Evolutionary conservation across 108 stramenopile species (phyloP), one percentile per base, ranked within the genome.

Genomic region (Stephanodiscus triporus): DNA sequence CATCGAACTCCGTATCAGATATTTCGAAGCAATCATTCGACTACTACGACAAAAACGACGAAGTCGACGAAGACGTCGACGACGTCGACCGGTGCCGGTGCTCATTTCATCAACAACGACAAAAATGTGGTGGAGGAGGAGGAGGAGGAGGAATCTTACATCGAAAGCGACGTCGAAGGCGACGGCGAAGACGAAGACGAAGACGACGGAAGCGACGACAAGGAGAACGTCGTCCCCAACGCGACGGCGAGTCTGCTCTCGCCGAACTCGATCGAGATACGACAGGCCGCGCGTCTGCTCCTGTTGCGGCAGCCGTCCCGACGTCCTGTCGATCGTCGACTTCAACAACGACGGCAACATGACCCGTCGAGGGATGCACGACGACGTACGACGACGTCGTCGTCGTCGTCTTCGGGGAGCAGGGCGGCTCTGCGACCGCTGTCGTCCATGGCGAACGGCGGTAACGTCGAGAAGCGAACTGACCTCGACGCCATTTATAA

Each of bases 201-300:
- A 9, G 53, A 24, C 23, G 26, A 22, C 53, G 53, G 26, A 0
- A 0, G 26, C 24, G 53, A 54, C 7, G 11, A 11, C 24, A 9
- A 54, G 53, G 26, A 54, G 26, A 54, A 54, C 43, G 43, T 16
- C 43, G 3, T 45, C 2, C 43, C 3, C 43, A 3, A 1, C 40
- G 32, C 32, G 32, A 5, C 32, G 32, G 32, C n/a, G 24, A 23
- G 53, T 26, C 23, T 54, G 11, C 53, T 54, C 5, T 54, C 53
- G 9, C 53, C 53, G 26, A 54, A 54, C 1, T 54, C 53, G 26
- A 54, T 54, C 26, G 53, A 54, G 26, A 54, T 54, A 9, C 53
- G 53, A 9, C 19, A 5, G 11, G 26, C 9, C 26, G 53, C 53
- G 1, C 53, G 53, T 2, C 9, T 26, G 53, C 53, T 54, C 1